Evolutionary conservation across 192 early-diverging fungal species (phyloP).

Genomic region (Geranomyces michiganensis): DNA sequence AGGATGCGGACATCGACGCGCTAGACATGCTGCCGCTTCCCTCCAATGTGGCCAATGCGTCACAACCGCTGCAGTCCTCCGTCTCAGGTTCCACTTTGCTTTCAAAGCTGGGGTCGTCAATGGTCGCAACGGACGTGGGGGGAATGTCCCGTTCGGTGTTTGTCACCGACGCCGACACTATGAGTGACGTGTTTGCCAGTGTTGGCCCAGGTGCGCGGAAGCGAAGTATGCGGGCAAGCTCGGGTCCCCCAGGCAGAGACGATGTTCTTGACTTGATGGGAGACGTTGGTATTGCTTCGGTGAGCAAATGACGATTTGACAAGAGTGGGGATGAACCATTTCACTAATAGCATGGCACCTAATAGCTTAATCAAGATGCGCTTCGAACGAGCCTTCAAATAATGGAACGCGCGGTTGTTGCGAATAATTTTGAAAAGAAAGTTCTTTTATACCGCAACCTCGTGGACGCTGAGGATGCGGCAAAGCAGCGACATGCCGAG

Average conservation of each 20-base stretch:
- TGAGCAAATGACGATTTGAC: background rate
- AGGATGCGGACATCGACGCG: constrained; percentile 25
- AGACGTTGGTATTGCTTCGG: background rate
- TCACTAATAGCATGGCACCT: background rate
- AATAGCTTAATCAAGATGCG: constrained; percentile 49
- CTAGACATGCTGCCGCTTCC: background rate
- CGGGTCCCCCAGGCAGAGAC: constrained; percentile 11
- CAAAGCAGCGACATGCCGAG: background rate
- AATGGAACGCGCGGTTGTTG: constrained; percentile 60
- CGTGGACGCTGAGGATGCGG: constrained; percentile 35
- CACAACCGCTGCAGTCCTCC: background rate
- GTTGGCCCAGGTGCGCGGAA: constrained; percentile 17
- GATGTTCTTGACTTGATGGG: constrained; percentile 5
- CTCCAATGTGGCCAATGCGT: background rate
- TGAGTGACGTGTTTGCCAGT: constrained; percentile 34
- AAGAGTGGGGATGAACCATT: background rate
- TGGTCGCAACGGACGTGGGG: constrained; percentile 19
- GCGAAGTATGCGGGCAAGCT: background rate
- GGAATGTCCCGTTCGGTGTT: constrained; percentile 31
- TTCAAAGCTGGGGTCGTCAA: constrained; percentile 13
- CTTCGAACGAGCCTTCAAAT: constrained; percentile 45
- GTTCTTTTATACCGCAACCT: constrained; percentile 55
- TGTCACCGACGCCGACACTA: constrained; percentile 32
- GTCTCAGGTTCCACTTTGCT: background rate
- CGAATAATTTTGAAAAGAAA: constrained; percentile 57